Evolutionary conservation across 2,329 filamentous ascomycete species (phyloP), one percentile per base, ranked within the genome.

Genomic region (Fusarium floridanum): DNA sequence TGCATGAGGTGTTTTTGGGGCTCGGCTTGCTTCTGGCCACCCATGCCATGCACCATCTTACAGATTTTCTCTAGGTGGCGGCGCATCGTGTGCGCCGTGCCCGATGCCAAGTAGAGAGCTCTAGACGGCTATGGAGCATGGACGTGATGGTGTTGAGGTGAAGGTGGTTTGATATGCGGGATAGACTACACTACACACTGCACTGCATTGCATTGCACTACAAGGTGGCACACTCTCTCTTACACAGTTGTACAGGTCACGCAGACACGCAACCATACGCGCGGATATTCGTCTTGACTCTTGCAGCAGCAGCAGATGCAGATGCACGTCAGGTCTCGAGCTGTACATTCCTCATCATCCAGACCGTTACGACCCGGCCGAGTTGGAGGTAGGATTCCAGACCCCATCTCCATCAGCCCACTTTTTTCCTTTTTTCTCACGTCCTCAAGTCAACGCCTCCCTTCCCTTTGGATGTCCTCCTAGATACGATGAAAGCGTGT

Each of bases 251-350:
- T 14, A 62, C 32, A 32, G 29, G 32, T 62, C 29, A 34, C 20
- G 16, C 43, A 53, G n/a, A 29, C 2, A 7, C 16, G 27, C 32
- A 39, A 62, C 43, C 32, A 62, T 62, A 50, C 43, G 32, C 43
- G 60, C 43, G 60, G 43, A 32, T 62, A 24, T 53, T 53, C 60
- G 22, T 62, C 41, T 62, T 6, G 41, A 53, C 43, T 62, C 27
- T 32, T 39, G 29, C n/a, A 24, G 29, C 20, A 43, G 32, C 12
- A 32, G 34, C 8, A 12, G 32, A 6, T 16, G 24, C 24, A 34
- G 16, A 68, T 61, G 55, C 48, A 66, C 5, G 61, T 41, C 36
- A 56, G 64, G 66, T 62, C 37, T 53, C 45, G 61, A 32, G 17
- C 53, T 29, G 16, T 39, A 10, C 62, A 64, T 67, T 36, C 57